A percentile compares a stretch with the other conserved stretches of the same genome.
phyloP scores from a whole-genome alignment of 2,329 filamentous ascomycete genomes.

The Cadophora sp. region DNA sequence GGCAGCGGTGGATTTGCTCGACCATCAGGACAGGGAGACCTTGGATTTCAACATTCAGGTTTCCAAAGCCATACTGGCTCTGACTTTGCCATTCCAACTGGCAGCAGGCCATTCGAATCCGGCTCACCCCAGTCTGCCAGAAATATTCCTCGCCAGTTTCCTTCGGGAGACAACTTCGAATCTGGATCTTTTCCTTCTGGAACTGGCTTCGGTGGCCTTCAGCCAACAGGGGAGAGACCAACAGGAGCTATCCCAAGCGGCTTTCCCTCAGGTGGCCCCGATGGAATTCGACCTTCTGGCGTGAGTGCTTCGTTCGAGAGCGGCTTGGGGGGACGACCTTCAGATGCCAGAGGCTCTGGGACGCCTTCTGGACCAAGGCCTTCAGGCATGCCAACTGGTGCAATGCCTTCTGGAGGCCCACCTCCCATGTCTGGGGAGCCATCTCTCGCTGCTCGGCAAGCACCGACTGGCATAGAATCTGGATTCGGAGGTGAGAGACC shows the following conservation, averaged over 20 bases:
- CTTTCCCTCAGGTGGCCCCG: constrained; percentile 2
- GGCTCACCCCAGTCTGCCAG: neutral
- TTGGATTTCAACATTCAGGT: constrained; percentile 1
- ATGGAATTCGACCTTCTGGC: neutral
- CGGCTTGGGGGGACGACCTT: neutral
- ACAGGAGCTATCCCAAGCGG: constrained; percentile 10
- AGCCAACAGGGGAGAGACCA: neutral
- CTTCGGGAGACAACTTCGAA: neutral
- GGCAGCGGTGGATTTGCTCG: constrained; percentile 4
- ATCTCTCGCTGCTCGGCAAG: too few species aligned
- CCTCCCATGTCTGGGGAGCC: too few species aligned
- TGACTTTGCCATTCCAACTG: constrained; percentile 1
- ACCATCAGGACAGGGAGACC: neutral
- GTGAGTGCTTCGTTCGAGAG: neutral
- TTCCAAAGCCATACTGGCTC: neutral
- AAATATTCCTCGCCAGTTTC: neutral
- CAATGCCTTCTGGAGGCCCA: too few species aligned
- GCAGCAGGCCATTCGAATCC: neutral
- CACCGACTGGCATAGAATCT: too few species aligned
- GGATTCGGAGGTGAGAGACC: too few species aligned
- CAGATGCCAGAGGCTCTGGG: neutral
- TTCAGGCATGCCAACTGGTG: neutral
- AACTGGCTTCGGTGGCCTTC: neutral
- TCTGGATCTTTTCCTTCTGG: constrained; percentile 13
- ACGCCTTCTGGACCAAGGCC: constrained; percentile 1